A percentile compares a stretch with the other conserved stretches of the same genome.
These are phyloP conservation scores for Chlorella vulgaris DNA, from an alignment of 139 green algal genomes.

Conservation along the genomic window DNA sequence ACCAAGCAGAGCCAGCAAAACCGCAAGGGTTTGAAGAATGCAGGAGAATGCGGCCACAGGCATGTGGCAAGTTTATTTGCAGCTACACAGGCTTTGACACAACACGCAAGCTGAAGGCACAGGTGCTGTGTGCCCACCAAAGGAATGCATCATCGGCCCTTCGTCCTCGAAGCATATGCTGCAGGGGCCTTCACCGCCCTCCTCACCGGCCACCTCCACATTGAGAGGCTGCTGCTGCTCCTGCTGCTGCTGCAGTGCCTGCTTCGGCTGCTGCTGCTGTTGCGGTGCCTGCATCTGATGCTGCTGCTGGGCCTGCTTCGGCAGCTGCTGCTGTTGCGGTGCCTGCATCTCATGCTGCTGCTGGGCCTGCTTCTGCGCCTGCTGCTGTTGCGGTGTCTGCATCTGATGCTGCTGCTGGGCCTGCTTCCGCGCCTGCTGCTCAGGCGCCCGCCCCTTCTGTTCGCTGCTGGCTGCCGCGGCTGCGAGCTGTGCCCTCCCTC, in stretches of 20 bases:
- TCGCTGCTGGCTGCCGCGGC: no score
- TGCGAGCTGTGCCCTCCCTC: no score
- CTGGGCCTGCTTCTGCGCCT: background rate
- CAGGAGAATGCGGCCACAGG: no score
- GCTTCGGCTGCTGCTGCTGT: no score
- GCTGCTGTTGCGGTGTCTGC: background rate
- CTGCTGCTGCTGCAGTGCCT: no score
- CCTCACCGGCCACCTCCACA: no score
- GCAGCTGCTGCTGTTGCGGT: background rate
- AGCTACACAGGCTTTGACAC: no score
- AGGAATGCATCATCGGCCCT: conserved; percentile 11
- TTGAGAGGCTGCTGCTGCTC: no score
- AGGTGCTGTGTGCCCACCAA: background rate
- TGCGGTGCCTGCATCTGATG: background rate
- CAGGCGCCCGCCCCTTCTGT: background rate
- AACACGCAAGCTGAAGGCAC: no score
- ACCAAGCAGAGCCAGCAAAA: no score
- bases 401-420: background rate
- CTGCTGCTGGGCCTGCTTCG: background rate
- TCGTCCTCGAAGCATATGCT: conserved; percentile 31
- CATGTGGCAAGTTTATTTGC: no score
- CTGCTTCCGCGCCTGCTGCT: background rate
- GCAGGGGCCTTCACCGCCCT: conserved; percentile 6
- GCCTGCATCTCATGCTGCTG: background rate
- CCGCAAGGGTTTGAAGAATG: no score